These are phyloP conservation scores for Porpolomopsis calyptriformis DNA, from an alignment of 768 basidiomycete genomes.

Conservation along the genomic window DNA sequence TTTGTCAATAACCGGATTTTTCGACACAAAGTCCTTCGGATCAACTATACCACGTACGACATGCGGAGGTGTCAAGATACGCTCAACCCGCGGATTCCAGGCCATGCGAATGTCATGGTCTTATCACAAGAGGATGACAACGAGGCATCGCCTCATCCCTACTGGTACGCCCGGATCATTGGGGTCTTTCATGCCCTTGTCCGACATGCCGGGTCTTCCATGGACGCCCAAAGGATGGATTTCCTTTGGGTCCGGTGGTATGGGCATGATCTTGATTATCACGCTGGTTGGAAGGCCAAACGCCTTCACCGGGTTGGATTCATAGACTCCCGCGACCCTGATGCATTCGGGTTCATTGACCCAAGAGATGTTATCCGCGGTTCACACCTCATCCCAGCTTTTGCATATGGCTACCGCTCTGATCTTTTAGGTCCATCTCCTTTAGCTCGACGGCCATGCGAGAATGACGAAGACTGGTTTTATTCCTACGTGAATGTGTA, in stretches of 20 bases:
- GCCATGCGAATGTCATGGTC: conserved; percentile 25
- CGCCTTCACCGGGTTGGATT: conserved; percentile 7
- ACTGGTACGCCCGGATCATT: conserved; percentile 11
- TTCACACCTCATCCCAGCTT: conserved; percentile 12
- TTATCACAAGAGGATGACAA: conserved; percentile 12
- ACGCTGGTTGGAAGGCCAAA: neutral
- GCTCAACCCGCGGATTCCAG: conserved; percentile 27
- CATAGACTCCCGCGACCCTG: conserved; percentile 1
- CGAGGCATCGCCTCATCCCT: conserved; percentile 7
- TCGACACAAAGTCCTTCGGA: conserved; percentile 20
- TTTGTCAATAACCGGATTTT: conserved; percentile 20
- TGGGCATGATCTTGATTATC: conserved; percentile 1
- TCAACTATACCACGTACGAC: conserved; percentile 22
- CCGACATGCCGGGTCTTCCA: neutral
- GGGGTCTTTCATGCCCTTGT: conserved; percentile 15
- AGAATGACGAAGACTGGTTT: conserved; percentile 17
- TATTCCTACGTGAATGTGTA: conserved; percentile 29
- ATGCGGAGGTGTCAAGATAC: conserved; percentile 26
- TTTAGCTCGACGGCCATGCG: neutral
- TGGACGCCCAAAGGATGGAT: conserved; percentile 2
- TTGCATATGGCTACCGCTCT: neutral
- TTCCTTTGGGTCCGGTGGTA: conserved; percentile 14
- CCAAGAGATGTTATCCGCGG: conserved; percentile 12
- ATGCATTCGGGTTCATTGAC: conserved; percentile 15
- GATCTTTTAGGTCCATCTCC: neutral